A percentile compares a stretch with the other conserved stretches of the same genome.
Conservation (phyloP, 2,329 filamentous ascomycete genomes). For the Parastagonospora nodorum region DNA sequence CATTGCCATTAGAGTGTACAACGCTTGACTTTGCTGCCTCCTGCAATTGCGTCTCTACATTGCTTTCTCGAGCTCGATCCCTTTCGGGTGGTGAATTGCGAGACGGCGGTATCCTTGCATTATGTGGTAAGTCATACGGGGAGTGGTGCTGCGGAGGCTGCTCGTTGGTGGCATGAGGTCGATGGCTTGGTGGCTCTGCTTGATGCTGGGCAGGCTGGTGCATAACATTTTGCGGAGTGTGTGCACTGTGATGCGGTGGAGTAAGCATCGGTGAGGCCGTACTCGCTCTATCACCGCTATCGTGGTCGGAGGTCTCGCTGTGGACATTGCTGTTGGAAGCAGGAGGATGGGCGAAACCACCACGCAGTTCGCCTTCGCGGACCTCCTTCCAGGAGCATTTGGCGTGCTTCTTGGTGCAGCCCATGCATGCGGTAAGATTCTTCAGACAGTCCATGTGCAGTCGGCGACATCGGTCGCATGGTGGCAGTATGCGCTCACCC, state of each 20-base stretch:
- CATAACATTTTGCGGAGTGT: slow-evolving; percentile 17
- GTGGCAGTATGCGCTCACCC: slow-evolving; percentile 76
- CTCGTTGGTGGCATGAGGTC: slow-evolving; percentile 1
- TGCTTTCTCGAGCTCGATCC: slow-evolving; percentile 25
- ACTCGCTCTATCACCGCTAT: slow-evolving; percentile 33
- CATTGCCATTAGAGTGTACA: slow-evolving; percentile 29
- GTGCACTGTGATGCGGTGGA: slow-evolving; percentile 26
- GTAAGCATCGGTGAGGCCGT: slow-evolving; percentile 38
- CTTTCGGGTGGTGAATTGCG: slow-evolving; percentile 31
- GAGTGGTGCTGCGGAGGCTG: slow-evolving; percentile 1
- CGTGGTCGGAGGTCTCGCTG: slow-evolving; percentile 40
- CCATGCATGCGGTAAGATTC: slow-evolving; percentile 82
- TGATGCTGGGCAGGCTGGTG: slow-evolving; percentile 14
- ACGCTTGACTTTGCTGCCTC: slow-evolving; percentile 42
- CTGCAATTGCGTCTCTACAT: slow-evolving; percentile 37
- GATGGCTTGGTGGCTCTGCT: slow-evolving; percentile 2
- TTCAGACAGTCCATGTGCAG: slow-evolving; percentile 83
- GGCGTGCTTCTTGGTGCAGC: slow-evolving; percentile 88
- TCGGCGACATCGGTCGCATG: slow-evolving; percentile 81
- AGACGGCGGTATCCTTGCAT: slow-evolving; percentile 18
- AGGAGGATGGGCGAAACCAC: slow-evolving; percentile 28
- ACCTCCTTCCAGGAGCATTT: slow-evolving; percentile 86
- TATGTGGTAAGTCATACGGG: slow-evolving; percentile 17
- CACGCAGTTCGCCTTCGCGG: slow-evolving; percentile 69
- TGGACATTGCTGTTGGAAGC: slow-evolving; percentile 33